phyloP scores from a whole-genome alignment of 306 rosid genomes.

The Boehmeria nivea region DNA sequence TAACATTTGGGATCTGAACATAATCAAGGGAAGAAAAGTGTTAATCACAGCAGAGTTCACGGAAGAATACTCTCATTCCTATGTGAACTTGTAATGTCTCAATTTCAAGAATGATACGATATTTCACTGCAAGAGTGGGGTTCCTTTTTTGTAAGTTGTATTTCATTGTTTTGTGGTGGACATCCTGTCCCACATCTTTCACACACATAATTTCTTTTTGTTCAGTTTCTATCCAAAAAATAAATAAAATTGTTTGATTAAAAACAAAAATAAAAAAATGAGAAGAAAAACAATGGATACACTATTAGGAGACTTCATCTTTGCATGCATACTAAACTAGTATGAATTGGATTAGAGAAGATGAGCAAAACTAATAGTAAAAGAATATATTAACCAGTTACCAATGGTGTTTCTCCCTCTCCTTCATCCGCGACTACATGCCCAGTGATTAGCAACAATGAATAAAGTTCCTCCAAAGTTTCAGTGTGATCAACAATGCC shows the following conservation, averaged over 20 bases:
- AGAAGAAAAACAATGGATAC: not conserved
- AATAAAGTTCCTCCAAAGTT: conserved; percentile 88
- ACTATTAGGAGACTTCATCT: not conserved
- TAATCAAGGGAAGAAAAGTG: not conserved
- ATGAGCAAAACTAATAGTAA: not conserved
- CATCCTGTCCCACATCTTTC: no score
- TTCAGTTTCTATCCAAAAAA: no score
- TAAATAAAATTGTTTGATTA: no score
- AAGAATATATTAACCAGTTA: conserved; percentile 28
- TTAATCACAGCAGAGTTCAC: not conserved
- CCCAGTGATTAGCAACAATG: conserved; percentile 76
- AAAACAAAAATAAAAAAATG: no score
- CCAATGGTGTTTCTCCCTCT: conserved; percentile 92
- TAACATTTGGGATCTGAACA: conserved; percentile 69
- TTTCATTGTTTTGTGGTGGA: no score
- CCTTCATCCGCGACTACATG: conserved; percentile 95
- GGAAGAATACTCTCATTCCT: no score
- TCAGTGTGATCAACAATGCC: conserved; percentile 69
- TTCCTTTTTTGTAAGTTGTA: no score
- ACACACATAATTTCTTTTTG: no score
- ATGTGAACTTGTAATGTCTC: no score
- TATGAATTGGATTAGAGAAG: not conserved
- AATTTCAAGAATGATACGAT: no score
- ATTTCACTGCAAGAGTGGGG: no score
- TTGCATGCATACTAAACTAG: not conserved